These are phyloP conservation scores for Balakata baccata DNA, from an alignment of 345 rosid species.

Conservation along the genomic window DNA sequence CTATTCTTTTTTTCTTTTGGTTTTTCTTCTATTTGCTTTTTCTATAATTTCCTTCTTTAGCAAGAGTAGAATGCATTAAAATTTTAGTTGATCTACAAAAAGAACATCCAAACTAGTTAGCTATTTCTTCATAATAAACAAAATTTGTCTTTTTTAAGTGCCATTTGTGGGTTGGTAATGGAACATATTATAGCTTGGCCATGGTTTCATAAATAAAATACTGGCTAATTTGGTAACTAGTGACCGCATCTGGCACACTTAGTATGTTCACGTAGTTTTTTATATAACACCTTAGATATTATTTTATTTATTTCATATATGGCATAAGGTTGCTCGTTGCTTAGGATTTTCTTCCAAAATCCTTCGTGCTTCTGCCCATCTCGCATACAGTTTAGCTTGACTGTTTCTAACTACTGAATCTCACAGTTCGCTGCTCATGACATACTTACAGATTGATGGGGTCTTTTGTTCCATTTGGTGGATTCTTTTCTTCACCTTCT, in stretches of 20 bases:
- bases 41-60: background rate
- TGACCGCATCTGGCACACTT: conserved; percentile 1
- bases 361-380: background rate
- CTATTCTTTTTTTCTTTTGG: background rate
- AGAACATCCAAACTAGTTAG: background rate
- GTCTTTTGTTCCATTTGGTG: conserved; percentile 74
- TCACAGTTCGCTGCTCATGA: conserved; percentile 41
- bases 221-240: background rate
- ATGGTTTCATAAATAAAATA: background rate
- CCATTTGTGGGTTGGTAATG: background rate
- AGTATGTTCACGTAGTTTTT: background rate
- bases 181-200: background rate
- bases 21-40: background rate
- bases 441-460: conserved; percentile 62
- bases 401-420: conserved; percentile 27
- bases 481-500: conserved; percentile 55
- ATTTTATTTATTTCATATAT: background rate
- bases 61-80: background rate
- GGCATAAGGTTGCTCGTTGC: background rate
- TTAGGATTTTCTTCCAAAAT: background rate
- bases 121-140: background rate
- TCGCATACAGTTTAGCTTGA: conserved; percentile 18
- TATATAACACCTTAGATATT: background rate
- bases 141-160: background rate
- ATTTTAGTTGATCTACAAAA: background rate